Base-by-base conservation (phyloP, 78 protist species). In the Dictyostelium citrinum region DNA sequence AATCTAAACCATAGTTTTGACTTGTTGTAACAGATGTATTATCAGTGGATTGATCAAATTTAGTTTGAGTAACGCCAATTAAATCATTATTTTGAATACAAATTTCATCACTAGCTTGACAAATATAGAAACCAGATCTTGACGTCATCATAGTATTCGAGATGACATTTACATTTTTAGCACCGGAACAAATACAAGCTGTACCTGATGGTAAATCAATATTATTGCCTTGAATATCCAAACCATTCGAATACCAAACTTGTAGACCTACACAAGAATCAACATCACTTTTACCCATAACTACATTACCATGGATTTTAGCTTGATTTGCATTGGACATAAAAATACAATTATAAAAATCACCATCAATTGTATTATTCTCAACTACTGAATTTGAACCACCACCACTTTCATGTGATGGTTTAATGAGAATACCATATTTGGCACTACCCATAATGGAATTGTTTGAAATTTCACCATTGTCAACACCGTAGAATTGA, bases 391-490 rank as follows among this genome's bases (percentile, higher is more conserved):
- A 78, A 7, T 88, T 46, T 24, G 27, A 77, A 5, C 85, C 93
- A 76, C 85, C 85, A n/a, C 58, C 81, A 76, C 76, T 78, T 33
- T 88, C 93, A 46, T 88, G 93, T 27, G 86, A 78, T 27, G 79
- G 77, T 46, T 49, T 88, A 49, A 78, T 29, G 24, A 88, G 74
- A n/a, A 88, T 79, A 33, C 75, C 93, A 67, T 61, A 88, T 41
- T 45, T 27, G 0, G 85, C 74, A 24, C n/a, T 29, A 14, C 93
- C 93, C n/a, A 35, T 27, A 4, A 88, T 68, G 1, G 76, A 77
- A 49, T 88, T 88, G 7, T 67, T 67, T n/a, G 43, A 22, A 10
- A 88, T 88, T 20, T 41, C 60, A 27, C 93, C 84, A 29, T 68
- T n/a, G 24, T 51, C 35, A 4, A 88, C 93, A 78, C 93, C 93